Percentiles rank a stretch among this genome's conserved stretches.
Evolutionary conservation across 192 early-diverging fungal species (phyloP).

Genomic region (Powellomyces hirtus): DNA sequence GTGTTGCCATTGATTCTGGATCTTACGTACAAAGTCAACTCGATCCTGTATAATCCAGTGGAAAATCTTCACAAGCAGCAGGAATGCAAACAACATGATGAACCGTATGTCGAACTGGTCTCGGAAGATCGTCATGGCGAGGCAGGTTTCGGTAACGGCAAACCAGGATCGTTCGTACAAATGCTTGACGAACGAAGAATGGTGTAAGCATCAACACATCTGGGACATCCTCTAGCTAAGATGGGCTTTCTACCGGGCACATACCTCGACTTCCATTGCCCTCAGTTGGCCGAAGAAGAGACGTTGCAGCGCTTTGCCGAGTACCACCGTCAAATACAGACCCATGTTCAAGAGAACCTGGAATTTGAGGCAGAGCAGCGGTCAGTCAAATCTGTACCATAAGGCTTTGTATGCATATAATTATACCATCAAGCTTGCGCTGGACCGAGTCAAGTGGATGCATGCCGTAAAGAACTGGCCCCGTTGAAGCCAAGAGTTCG

Average conservation of each 20-base stretch:
- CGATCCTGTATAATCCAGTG: conserved; percentile 95
- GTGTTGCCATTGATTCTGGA: too few relatives aligned
- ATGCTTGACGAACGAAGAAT: too few relatives aligned
- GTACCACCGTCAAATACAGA: conserved; percentile 72
- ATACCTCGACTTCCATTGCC: conserved; percentile 93
- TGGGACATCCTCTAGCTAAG: too few relatives aligned
- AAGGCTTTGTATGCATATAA: too few relatives aligned
- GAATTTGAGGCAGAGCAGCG: background rate
- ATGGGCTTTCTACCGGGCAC: too few relatives aligned
- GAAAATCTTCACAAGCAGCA: conserved; percentile 91
- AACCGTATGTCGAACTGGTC: conserved; percentile 92
- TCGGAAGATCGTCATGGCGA: conserved; percentile 94
- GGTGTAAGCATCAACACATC: too few relatives aligned
- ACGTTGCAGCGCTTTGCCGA: conserved; percentile 73
- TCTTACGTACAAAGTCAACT: conserved; percentile 77
- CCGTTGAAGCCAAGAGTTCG: conserved; percentile 38
- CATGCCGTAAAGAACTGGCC: conserved; percentile 87
- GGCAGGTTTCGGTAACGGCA: conserved; percentile 92
- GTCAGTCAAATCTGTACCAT: too few relatives aligned
- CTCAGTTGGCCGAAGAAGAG: conserved; percentile 91
- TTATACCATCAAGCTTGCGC: conserved; percentile 79
- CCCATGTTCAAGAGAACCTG: conserved; percentile 80
- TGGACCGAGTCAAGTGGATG: conserved; percentile 85
- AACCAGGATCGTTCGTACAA: conserved; percentile 98
- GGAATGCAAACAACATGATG: conserved; percentile 77